Conservation (phyloP, 345 rosid species). For the Gossypium arboreum region DNA sequence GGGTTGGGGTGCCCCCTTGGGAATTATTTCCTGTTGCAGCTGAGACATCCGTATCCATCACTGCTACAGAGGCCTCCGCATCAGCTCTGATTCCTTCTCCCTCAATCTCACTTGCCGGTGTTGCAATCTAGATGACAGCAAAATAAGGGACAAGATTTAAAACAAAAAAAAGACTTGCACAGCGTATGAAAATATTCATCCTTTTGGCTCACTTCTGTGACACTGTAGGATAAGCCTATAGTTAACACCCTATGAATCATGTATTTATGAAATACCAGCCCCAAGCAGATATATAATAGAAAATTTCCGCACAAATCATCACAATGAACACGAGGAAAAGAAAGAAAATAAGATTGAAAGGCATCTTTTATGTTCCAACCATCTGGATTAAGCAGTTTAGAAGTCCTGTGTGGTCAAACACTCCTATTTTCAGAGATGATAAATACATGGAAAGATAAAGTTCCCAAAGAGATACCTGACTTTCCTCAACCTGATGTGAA, state of each 20-base stretch:
- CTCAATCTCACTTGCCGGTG: conserved; percentile 58
- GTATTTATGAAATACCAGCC: background rate
- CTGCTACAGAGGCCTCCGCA: conserved; percentile 42
- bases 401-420: background rate
- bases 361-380: background rate
- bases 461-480: conserved; percentile 38
- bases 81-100: conserved; percentile 60
- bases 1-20: conserved; percentile 50
- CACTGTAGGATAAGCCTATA: background rate
- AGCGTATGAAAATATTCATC: background rate
- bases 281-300: background rate
- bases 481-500: conserved; percentile 56
- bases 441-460: conserved; percentile 6
- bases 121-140: conserved; percentile 31
- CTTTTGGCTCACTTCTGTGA: background rate
- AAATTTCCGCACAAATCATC: background rate
- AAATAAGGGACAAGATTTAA: background rate
- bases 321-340: background rate
- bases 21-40: conserved; percentile 30
- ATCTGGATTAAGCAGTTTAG: background rate
- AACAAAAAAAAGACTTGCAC: background rate
- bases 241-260: background rate
- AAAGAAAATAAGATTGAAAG: background rate
- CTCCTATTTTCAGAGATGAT: background rate
- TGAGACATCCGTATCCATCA: conserved; percentile 58